A percentile compares a stretch with the other conserved stretches of the same genome.
These are phyloP conservation scores for Trichoderma cornu-damae DNA, from an alignment of 2,329 filamentous ascomycete species.

Conservation along the genomic window DNA sequence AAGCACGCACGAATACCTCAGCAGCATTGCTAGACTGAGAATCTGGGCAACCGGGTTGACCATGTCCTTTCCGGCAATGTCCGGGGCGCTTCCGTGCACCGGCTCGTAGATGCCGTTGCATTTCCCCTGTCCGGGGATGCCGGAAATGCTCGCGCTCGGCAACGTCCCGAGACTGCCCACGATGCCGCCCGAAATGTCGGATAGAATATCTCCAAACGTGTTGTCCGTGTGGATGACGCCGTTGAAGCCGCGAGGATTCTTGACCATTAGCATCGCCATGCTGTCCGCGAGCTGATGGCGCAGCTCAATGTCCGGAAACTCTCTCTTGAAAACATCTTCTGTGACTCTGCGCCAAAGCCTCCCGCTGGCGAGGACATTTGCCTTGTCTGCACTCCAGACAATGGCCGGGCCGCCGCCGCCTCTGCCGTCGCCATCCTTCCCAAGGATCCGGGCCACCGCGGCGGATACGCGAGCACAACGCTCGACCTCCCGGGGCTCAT, in stretches of 20 bases:
- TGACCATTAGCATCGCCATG: conserved; percentile 45
- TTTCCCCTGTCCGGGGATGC: conserved; percentile 35
- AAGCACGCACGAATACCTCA: conserved; percentile 64
- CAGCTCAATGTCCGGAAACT: conserved; percentile 41
- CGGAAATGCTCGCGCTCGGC: conserved; percentile 42
- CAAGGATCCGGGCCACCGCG: conserved; percentile 37
- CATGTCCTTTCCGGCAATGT: conserved; percentile 66
- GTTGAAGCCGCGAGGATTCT: conserved; percentile 43
- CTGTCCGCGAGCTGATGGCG: conserved; percentile 45
- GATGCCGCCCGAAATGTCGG: conserved; percentile 43
- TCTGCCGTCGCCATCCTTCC: conserved; percentile 24
- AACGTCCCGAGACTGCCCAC: conserved; percentile 42
- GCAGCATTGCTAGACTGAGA: conserved; percentile 67
- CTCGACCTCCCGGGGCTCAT: conserved; percentile 42
- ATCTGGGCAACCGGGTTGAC: conserved; percentile 70
- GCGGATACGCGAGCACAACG: conserved; percentile 43
- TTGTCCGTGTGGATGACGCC: conserved; percentile 45
- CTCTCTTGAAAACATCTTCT: conserved; percentile 36
- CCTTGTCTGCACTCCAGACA: conserved; percentile 48
- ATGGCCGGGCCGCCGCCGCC: conserved; percentile 32
- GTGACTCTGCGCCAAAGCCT: conserved; percentile 45
- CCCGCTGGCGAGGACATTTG: conserved; percentile 48
- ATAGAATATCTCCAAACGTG: conserved; percentile 45
- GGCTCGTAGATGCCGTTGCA: conserved; percentile 71
- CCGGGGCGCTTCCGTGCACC: conserved; percentile 68